Conservation (phyloP, 2,329 filamentous ascomycete genomes). For the Byssothecium circinans region DNA sequence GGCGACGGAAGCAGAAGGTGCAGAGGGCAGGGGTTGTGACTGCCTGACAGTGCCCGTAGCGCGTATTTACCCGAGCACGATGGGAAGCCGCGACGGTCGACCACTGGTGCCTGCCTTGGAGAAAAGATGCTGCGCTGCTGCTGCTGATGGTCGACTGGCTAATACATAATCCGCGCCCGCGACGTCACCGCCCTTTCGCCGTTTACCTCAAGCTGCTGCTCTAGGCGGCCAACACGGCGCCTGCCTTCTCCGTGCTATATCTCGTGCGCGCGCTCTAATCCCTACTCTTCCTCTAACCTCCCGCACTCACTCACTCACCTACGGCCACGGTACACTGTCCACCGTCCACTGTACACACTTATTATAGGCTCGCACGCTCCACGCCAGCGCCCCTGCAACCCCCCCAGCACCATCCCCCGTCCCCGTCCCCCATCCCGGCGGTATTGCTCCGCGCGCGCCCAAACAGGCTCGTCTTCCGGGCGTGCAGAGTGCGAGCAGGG, state of each 20-base stretch:
- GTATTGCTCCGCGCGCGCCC: slow-evolving; percentile 15
- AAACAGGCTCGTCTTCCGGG: slow-evolving; percentile 32
- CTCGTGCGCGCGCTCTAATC: too few species aligned
- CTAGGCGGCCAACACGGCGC: too few species aligned
- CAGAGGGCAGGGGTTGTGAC: slow-evolving; percentile 17
- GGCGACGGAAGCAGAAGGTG: slow-evolving; percentile 26
- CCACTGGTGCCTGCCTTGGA: background rate
- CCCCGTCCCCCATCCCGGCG: background rate
- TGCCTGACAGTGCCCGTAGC: slow-evolving; percentile 13
- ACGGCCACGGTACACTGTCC: too few species aligned
- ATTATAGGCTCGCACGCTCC: too few species aligned
- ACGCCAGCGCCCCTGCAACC: too few species aligned
- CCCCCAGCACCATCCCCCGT: background rate
- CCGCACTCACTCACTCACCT: too few species aligned
- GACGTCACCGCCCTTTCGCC: background rate
- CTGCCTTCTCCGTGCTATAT: background rate
- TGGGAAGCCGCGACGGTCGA: slow-evolving; percentile 2
- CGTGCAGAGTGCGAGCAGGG: slow-evolving; percentile 34
- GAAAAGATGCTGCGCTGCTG: background rate
- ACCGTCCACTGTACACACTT: too few species aligned
- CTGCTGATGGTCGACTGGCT: background rate
- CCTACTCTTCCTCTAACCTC: too few species aligned
- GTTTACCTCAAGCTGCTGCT: background rate
- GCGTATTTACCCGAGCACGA: slow-evolving; percentile 29
- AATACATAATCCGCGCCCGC: background rate